phyloP scores from a whole-genome alignment of 345 rosid species.

The Sapria himalayana region DNA sequence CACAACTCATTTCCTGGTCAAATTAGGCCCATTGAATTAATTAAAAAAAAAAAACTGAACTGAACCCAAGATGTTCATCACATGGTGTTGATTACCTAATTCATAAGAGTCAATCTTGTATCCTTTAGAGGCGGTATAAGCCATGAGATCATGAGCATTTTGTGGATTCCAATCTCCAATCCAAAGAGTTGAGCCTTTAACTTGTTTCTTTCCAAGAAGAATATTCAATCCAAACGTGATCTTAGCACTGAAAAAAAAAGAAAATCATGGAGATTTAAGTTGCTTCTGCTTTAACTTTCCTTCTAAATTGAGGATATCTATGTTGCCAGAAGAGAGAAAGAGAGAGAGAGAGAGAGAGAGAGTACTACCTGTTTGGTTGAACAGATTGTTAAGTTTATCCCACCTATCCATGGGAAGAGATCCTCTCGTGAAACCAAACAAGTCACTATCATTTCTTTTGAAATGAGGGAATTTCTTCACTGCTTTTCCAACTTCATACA shows the following conservation, averaged over 20 bases:
- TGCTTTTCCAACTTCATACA: slow-evolving; percentile 19
- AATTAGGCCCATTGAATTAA: too few relatives aligned
- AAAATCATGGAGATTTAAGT: background rate
- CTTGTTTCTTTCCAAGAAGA: slow-evolving; percentile 16
- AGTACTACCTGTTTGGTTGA: slow-evolving; percentile 24
- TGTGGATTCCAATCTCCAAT: slow-evolving; percentile 23
- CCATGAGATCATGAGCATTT: slow-evolving; percentile 29
- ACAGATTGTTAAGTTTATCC: slow-evolving; percentile 24
- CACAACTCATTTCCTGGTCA: slow-evolving; percentile 36
- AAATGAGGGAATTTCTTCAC: slow-evolving; percentile 16
- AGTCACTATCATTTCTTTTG: slow-evolving; percentile 4
- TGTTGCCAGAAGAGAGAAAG: too few relatives aligned
- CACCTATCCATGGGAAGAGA: slow-evolving; percentile 29
- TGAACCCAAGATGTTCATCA: background rate
- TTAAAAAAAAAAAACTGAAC: too few relatives aligned
- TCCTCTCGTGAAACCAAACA: slow-evolving; percentile 35
- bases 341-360: too few relatives aligned
- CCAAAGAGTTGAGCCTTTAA: slow-evolving; percentile 8
- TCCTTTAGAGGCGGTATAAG: slow-evolving; percentile 24
- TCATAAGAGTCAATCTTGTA: slow-evolving; percentile 40
- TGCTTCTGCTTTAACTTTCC: too few relatives aligned
- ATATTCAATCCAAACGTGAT: slow-evolving; percentile 34
- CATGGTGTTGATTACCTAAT: slow-evolving; percentile 19
- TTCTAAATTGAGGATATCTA: background rate
- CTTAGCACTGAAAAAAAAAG: slow-evolving; percentile 11